A percentile compares a stretch with the other conserved stretches of the same genome.
Conservation (phyloP, 2,329 filamentous ascomycete genomes). For the Diaporthe sp. region DNA sequence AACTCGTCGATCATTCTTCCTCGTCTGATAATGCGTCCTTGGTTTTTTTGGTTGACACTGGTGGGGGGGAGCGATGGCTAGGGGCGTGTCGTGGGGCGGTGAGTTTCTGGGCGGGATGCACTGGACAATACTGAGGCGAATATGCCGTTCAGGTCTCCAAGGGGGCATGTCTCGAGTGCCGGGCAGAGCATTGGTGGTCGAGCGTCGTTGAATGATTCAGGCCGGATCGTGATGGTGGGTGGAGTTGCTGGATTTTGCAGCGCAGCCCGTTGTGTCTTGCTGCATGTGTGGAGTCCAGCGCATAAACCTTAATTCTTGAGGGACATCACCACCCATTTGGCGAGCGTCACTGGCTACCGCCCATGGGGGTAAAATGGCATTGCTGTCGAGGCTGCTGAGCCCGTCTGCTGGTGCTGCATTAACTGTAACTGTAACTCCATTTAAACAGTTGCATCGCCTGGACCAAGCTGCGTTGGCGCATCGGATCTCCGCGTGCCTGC, state of each 20-base stretch:
- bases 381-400: not conserved
- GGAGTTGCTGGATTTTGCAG: conserved; percentile 6
- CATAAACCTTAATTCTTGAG: conserved; percentile 22
- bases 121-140: not conserved
- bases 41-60: not conserved
- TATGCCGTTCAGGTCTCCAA: not conserved
- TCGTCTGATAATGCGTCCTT: conserved; percentile 15
- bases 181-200: conserved; percentile 1
- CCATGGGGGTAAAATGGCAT: not conserved
- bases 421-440: not conserved
- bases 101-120: not conserved
- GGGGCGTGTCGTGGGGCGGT: conserved; percentile 2
- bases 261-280: not conserved
- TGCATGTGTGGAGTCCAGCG: conserved; percentile 29
- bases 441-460: conserved; percentile 1
- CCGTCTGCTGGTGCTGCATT: not conserved
- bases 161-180: not conserved
- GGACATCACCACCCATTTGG: not conserved
- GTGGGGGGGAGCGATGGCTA: not conserved
- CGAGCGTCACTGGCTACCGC: not conserved
- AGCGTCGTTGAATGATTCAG: conserved; percentile 27
- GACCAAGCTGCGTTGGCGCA: not conserved
- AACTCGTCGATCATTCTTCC: conserved; percentile 21
- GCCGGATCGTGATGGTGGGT: conserved; percentile 1
- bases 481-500: not conserved